Base-by-base conservation (phyloP, 805 yeast species). In the Hanseniaspora mollemarum region DNA sequence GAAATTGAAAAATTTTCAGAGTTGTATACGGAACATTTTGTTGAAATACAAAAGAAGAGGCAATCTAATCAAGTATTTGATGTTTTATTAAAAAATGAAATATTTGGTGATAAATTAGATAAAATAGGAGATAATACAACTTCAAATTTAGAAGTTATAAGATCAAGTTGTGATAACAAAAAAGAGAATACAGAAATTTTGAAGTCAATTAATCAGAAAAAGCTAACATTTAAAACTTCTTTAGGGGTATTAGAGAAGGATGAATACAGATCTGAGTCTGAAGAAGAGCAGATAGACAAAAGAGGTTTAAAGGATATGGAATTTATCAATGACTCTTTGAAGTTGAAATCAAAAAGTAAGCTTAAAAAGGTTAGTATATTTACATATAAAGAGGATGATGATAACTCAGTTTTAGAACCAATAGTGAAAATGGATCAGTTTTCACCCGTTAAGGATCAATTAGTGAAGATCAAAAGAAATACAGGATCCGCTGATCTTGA, bases 61-160 rank as follows among this genome's bases (percentile, higher is more conserved):
- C 94, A 85, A 60, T 95, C 96, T 4, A 85, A 85, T 62, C 71
- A 83, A 56, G 85, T 95, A 0, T 92, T 88, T 65, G 81, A 88
- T 51, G 79, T 90, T 0, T 84, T 92, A 1, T 68, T 92, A 43
- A 83, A 84, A 58, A 84, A 94, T 31, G 98, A 92, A 63, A 67
- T 92, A 32, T 92, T 92, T 70, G 97, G 96, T 15, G 92, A 83
- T 60, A 77, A 83, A 54, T 77, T 86, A 3, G 86, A 88, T 4
- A 71, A 37, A 37, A 37, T 37, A 37, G 22, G 28, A 4, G 41
- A 37, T 21, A 22, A 57, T 43, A 63, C 59, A 52, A 22, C 28
- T 12, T 37, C 41, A 21, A 37, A 8, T 16, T 37, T 37, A 37
- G 41, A 37, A 6, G 28, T 37, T 3, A 37, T 37, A 4, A 37